Evolutionary conservation across 768 basidiomycete genomes (phyloP).

Genomic region (Podaxis pistillaris): DNA sequence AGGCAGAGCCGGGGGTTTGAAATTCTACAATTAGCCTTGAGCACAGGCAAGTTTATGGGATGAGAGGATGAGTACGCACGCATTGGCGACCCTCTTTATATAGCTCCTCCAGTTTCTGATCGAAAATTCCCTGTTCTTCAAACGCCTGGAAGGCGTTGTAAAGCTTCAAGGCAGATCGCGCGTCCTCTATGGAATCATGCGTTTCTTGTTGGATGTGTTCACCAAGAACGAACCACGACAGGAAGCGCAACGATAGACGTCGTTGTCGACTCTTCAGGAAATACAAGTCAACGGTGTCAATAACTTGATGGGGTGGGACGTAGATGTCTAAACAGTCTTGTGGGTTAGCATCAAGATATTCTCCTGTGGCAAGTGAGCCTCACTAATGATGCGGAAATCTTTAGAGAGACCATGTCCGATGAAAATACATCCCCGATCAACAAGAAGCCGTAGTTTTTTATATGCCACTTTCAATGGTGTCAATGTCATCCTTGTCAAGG

Average conservation of each 20-base stretch:
- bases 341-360: not conserved
- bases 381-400: slow-evolving; percentile 98
- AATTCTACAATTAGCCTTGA: slow-evolving; percentile 37
- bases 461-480: slow-evolving; percentile 98
- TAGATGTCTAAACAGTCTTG: slow-evolving; percentile 68
- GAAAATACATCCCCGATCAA: slow-evolving; percentile 94
- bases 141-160: slow-evolving; percentile 81
- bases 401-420: slow-evolving; percentile 97
- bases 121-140: slow-evolving; percentile 75
- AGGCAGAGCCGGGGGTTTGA: slow-evolving; percentile 48
- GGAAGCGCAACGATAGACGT: slow-evolving; percentile 86
- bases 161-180: slow-evolving; percentile 78
- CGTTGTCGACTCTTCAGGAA: slow-evolving; percentile 80
- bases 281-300: slow-evolving; percentile 98
- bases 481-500: slow-evolving; percentile 78
- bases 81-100: slow-evolving; percentile 77
- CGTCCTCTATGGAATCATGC: slow-evolving; percentile 99
- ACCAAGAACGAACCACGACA: slow-evolving; percentile 91
- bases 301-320: slow-evolving; percentile 92
- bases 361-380: slow-evolving; percentile 26
- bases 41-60: not conserved
- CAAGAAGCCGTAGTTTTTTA: slow-evolving; percentile 91
- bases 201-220: slow-evolving; percentile 91
- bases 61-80: slow-evolving; percentile 37
- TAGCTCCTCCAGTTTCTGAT: slow-evolving; percentile 83